Conservation (phyloP, 73 alveolate species). For the Paramecium sexaurelia region DNA sequence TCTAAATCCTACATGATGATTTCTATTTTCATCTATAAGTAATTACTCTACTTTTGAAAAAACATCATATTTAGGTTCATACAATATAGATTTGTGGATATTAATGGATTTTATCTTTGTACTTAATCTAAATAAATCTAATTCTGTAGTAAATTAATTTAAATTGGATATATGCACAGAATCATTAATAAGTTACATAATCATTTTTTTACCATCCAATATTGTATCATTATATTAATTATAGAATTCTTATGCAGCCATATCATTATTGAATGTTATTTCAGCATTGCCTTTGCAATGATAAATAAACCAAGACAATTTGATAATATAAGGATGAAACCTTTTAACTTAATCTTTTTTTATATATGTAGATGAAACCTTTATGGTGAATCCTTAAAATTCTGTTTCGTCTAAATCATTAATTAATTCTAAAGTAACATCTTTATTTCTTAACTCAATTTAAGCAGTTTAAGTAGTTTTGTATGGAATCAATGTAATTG, state of each 20-base stretch:
- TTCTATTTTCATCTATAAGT: background rate
- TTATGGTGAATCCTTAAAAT: background rate
- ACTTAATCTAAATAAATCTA: background rate
- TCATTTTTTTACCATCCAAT: background rate
- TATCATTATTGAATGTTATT: background rate
- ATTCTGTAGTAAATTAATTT: background rate
- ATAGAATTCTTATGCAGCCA: background rate
- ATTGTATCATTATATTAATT: background rate
- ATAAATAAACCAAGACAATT: background rate
- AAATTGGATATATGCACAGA: background rate
- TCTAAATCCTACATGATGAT: background rate
- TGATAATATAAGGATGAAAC: background rate
- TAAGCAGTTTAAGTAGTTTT: background rate
- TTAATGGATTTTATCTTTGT: background rate
- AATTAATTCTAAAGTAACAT: background rate
- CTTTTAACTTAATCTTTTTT: background rate
- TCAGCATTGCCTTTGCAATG: constrained; percentile 30
- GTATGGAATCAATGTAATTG: background rate
- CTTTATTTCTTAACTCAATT: background rate
- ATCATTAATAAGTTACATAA: background rate
- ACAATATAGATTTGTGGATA: background rate
- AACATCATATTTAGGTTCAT: constrained; percentile 10
- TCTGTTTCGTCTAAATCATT: constrained; percentile 9
- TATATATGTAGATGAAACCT: background rate
- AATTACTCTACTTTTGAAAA: background rate